Evolutionary conservation across 164 flowering plant species (phyloP), one percentile per base, ranked within the genome.

Genomic region (Vitis labrusca): DNA sequence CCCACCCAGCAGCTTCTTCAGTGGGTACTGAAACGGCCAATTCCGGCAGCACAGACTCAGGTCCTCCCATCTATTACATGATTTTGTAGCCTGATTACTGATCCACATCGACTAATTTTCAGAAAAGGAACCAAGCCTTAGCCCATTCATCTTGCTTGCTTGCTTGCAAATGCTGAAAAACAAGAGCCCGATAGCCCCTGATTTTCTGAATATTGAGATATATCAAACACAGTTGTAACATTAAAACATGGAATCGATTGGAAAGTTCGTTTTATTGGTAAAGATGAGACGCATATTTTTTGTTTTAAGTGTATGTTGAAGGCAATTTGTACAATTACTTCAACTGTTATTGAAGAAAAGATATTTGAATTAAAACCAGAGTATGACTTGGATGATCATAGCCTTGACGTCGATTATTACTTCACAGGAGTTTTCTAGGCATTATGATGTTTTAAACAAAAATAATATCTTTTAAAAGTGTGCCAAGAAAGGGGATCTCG

Each of bases 1-100:
- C 66, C 27, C 27, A 0, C 27, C 67, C 84, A n/a, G 72, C 85
- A 37, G 68, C 80, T 3, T 65, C 84, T 19, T 76, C 88, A 10
- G 74, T 76, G n/a, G 86, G 78, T 58, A 71, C 77, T 10, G 91
- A 83, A 12, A 50, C 89, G 10, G 67, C 80, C 29, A 91, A 85
- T 37, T 86, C 80, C 80, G 78, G 73, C 84, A 77, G 56, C 88
- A 80, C 51, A 84, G 86, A 78, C 83, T 88, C 61, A 67, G 80
- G 55, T 84, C 93, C 30, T 81, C 94, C n/a, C 93, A 83, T 74
- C 59, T 86, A 68, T 77, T 85, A 54, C 93, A 85, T 83, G 97
- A 93, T 84, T 91, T 88, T 80, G 94, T 87, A 67, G 56, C 51
- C 54, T 47, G n/a, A 37, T 73, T 66, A 67, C 65, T 19, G 54